Evolutionary conservation across 495 filamentous ascomycete species (phyloP).

Genomic region (Lepidopterella palustris): DNA sequence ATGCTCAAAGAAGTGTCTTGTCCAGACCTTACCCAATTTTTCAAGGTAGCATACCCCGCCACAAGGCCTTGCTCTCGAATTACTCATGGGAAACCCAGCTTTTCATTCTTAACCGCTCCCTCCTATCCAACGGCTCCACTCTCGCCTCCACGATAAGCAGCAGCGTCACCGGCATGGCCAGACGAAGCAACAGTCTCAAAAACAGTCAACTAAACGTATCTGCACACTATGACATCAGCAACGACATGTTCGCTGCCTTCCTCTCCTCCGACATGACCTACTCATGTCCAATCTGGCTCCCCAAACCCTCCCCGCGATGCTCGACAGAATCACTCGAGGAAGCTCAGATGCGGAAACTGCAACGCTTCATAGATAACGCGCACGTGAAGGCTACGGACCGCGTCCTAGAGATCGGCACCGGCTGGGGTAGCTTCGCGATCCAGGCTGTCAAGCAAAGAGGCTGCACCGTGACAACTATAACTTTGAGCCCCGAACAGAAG

Average conservation of each 20-base stretch:
- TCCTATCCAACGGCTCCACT: constrained; percentile 48
- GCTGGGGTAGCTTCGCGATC: constrained; percentile 64
- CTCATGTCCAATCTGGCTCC: constrained; percentile 63
- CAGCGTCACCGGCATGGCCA: constrained; percentile 46
- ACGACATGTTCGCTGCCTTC: constrained; percentile 66
- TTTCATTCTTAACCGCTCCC: constrained; percentile 56
- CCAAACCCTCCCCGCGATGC: constrained; percentile 30
- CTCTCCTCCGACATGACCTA: constrained; percentile 71
- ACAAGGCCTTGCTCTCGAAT: not conserved
- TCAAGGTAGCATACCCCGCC: constrained; percentile 37
- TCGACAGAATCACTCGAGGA: constrained; percentile 49
- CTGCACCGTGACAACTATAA: constrained; percentile 58
- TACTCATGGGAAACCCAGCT: constrained; percentile 37
- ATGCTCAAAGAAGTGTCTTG: constrained; percentile 64
- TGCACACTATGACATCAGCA: constrained; percentile 71
- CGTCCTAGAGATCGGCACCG: constrained; percentile 63
- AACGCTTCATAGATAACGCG: constrained; percentile 53
- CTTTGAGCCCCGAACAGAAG: constrained; percentile 57
- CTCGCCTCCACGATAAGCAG: constrained; percentile 51
- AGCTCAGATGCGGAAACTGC: constrained; percentile 61
- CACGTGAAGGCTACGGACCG: constrained; percentile 56
- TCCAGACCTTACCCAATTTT: constrained; percentile 55
- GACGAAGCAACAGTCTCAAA: constrained; percentile 56
- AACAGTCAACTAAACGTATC: constrained; percentile 61
- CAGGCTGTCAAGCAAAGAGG: constrained; percentile 52